Evolutionary conservation across 208 protist genomes (phyloP).

Genomic region (Wallacemonas sp.): DNA sequence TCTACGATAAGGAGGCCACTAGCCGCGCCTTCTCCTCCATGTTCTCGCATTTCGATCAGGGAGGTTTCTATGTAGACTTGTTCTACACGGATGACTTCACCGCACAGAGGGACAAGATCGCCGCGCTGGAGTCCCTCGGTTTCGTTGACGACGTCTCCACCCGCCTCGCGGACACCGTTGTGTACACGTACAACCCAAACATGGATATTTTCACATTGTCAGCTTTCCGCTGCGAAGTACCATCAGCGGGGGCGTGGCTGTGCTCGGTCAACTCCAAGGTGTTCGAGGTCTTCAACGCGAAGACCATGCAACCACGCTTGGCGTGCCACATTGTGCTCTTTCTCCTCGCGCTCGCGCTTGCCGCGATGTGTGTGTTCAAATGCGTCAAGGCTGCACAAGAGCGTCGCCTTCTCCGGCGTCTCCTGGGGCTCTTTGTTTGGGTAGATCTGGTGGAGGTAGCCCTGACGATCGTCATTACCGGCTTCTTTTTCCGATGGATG

Average conservation of each 20-base stretch:
- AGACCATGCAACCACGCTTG: constrained; percentile 12
- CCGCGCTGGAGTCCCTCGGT: constrained; percentile 16
- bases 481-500: constrained; percentile 21
- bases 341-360: background rate
- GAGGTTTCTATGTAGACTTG: constrained; percentile 25
- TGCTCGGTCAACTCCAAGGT: background rate
- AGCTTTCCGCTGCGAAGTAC: constrained; percentile 16
- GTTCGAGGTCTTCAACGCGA: constrained; percentile 23
- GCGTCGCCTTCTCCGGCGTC: background rate
- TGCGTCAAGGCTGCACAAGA: constrained; percentile 1
- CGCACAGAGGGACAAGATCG: background rate
- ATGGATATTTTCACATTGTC: constrained; percentile 23
- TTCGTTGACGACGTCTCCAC: constrained; percentile 36
- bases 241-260: constrained; percentile 23
- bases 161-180: constrained; percentile 19
- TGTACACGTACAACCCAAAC: constrained; percentile 39
- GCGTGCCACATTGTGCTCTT: constrained; percentile 21
- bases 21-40: background rate
- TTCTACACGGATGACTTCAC: constrained; percentile 20
- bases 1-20: background rate
- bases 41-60: constrained; percentile 10
- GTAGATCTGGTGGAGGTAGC: constrained; percentile 18
- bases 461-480: constrained; percentile 11
- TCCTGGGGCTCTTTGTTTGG: constrained; percentile 13
- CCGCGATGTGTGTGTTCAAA: background rate